Evolutionary conservation across 257 asterid species (phyloP), one percentile per base, ranked within the genome.

Genomic region (Solanum lycopersicoides): DNA sequence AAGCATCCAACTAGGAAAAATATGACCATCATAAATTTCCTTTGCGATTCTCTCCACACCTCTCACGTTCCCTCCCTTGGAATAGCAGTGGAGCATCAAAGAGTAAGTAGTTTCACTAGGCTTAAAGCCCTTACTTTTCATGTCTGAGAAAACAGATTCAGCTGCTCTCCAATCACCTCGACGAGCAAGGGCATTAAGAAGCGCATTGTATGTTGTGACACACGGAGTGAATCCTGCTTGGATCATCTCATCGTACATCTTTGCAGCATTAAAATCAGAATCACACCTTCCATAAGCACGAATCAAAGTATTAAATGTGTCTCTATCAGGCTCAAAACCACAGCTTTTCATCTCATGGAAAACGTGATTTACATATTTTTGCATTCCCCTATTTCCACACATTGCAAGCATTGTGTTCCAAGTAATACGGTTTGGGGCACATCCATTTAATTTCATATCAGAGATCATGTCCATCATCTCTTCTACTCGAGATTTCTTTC

Each of bases 281-380:
- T 98, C 99, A 69, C 97, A 95, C 90, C 99, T 94, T 14, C 99
- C 99, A 56, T 95, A 95, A 11, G 98, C 97, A 91, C 96, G 91
- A 86, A 95, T 97, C 91, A 97, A 91, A 59, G 98, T 94, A 86
- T 95, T 97, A 71, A 95, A 97, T 42, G 99, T 97, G 76, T 95
- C 97, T 39, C 99, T 89, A 63, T 95, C 95, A 13, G 99, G 99
- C 93, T 97, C 96, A 86, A 94, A 95, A 45, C 99, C 99, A 41
- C 96, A 92, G 32, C 93, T 94, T 91, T 93, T 95, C 99, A 95
- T 97, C 96, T 94, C 96, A 7, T 89, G 92, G 86, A 97, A 94
- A 86, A 95, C 95, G 18, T 87, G 94, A 87, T 88, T 95, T 74
- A 95, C 97, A 86, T 95, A 88, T 86, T 92, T 91, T 42, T 93